These are phyloP conservation scores for Trapa bicornis DNA, from an alignment of 345 rosid genomes.

Conservation along the genomic window DNA sequence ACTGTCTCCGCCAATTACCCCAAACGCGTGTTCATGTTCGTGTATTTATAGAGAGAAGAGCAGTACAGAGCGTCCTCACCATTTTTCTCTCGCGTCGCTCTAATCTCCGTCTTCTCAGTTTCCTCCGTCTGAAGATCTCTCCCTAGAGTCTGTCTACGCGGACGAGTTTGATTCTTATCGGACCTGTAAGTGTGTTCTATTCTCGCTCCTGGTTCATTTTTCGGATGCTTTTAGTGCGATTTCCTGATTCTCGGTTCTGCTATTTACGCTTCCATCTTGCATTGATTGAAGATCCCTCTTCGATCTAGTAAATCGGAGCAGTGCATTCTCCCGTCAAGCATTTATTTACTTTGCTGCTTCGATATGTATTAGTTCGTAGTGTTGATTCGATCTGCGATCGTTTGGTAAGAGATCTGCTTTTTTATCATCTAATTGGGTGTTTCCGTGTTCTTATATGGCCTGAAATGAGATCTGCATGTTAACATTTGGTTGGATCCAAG, in stretches of 20 bases:
- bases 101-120: constrained; percentile 1
- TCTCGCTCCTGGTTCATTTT: background rate
- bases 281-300: background rate
- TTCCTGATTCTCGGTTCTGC: background rate
- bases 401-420: background rate
- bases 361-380: background rate
- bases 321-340: background rate
- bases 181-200: background rate
- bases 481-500: background rate
- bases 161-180: background rate
- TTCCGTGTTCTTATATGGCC: background rate
- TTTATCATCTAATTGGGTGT: background rate
- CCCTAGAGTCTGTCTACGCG: background rate
- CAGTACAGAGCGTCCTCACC: background rate
- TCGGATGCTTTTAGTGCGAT: background rate
- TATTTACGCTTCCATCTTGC: background rate
- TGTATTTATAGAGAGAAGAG: background rate
- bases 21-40: background rate
- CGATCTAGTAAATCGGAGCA: background rate
- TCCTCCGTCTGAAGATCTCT: background rate
- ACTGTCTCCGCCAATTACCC: constrained; percentile 3
- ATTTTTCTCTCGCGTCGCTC: background rate
- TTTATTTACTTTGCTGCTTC: background rate
- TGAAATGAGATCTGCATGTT: background rate
- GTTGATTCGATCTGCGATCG: background rate